Evolutionary conservation across 495 filamentous ascomycete species (phyloP).

Genomic region (Penicillium lividum): DNA sequence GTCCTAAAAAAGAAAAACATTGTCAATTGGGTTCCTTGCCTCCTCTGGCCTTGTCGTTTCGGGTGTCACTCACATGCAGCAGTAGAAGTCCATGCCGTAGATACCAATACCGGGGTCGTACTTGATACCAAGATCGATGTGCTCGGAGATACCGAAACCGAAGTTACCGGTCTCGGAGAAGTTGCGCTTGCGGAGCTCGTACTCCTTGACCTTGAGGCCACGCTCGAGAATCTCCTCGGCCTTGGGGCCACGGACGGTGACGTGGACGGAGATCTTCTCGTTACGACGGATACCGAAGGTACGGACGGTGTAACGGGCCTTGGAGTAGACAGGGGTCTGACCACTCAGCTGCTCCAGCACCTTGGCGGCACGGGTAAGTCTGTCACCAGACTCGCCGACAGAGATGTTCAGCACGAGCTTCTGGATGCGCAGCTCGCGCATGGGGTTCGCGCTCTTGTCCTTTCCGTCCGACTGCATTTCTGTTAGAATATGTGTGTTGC

Average conservation of each 20-base stretch:
- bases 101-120: conserved; percentile 99
- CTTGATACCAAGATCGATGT: conserved; percentile 99
- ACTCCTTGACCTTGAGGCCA: conserved; percentile 99
- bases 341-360: conserved; percentile 99
- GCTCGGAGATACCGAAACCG: conserved; percentile 99
- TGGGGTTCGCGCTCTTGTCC: conserved; percentile 91
- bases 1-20: conserved; percentile 52
- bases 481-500: conserved; percentile 28
- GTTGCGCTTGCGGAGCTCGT: conserved; percentile 98
- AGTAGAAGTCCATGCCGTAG: conserved; percentile 99
- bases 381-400: conserved; percentile 99
- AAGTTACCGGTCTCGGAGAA: conserved; percentile 99
- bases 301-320: conserved; percentile 99
- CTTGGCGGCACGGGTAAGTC: conserved; percentile 99
- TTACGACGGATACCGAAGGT: conserved; percentile 99
- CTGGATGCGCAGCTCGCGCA: conserved; percentile 99
- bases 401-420: conserved; percentile 99
- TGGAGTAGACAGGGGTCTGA: conserved; percentile 99
- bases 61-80: conserved; percentile 78
- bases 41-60: neutral
- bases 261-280: conserved; percentile 99
- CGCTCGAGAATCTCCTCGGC: conserved; percentile 99
- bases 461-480: conserved; percentile 57
- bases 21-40: conserved; percentile 24
- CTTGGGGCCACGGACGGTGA: conserved; percentile 99